Evolutionary conservation across 345 rosid genomes (phyloP), one percentile per base, ranked within the genome.

Genomic region (Dimocarpus longan): DNA sequence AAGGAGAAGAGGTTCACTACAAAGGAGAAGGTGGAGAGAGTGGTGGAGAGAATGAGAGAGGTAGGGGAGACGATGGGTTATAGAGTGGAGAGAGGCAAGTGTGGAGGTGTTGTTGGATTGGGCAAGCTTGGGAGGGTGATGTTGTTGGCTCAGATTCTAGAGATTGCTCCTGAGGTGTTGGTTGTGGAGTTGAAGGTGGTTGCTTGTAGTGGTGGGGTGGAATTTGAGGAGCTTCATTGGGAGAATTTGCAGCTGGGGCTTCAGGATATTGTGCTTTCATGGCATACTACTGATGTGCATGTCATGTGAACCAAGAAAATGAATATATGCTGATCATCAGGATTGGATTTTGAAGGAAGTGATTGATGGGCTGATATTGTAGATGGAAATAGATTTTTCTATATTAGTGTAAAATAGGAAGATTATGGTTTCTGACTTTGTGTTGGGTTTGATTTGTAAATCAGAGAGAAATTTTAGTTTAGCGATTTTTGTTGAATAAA

Each of bases 61-160:
- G 78, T 93, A 39, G 98, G 98, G 59, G 89, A 81, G 24, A 88
- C 78, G 75, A 83, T 92, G 78, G 98, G 98, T 48, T 95, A 85
- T 74, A 81, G 82, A 26, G 87, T 91, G 2, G 93, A 88, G 85
- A 85, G 79, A 77, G 93, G 91, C 75, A 91, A 85, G 68, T 85
- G 89, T 0, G 89, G 84, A 19, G 82, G 80, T 39, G 81, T 93
- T 64, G 40, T 75, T 50, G 95, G 91, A 28, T 59, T 91, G 84
- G 95, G 90, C 57, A 92, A 90, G 71, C 78, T 48, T 71, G 94
- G 90, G 75, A 86, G 74, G 65, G 78, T 86, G 26, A 84, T 66
- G 67, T 66, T 93, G 86, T 54, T 87, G 62, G 90, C 90, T 64
- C 90, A 87, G 83, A 87, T 81, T 64, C 70, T 84, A 72, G 90